Evolutionary conservation across 1,284 basidiomycete species (phyloP), one percentile per base, ranked within the genome.

Genomic region (Ganoderma leucocontextum): DNA sequence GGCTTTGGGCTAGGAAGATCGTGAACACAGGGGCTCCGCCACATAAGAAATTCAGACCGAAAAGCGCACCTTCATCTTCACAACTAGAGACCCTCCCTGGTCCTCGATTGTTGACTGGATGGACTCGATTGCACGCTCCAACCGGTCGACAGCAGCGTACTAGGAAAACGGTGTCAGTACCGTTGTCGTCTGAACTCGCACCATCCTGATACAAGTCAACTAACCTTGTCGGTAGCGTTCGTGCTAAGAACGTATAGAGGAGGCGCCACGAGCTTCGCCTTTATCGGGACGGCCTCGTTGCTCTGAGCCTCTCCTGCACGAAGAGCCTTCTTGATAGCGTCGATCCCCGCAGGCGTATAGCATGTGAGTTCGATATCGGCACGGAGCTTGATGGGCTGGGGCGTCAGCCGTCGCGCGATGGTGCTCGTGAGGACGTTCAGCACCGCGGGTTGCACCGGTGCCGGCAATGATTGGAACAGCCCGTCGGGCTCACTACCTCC

Each of bases 301-400:
- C 95, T 95, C 71, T 95, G 88, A 61, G 85, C 86, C 81, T 99
- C 98, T 25, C 97, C 97, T 2, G 94, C 94, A 63, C 89, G 87
- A 57, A 99, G 86, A 0, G 98, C 97, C 65, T 91, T 91, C 83
- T 96, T 96, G 82, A 99, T 98, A 2, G 97, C 97, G 77, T 98
- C 96, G 78, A 99, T 99, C n/a, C 98, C 98, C 42, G 94, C 91
- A 68, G 96, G 97, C 6, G 93, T 94, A 82, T 98, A 99, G 82
- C 97, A 99, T 52, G 96, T 98, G 64, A 99, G 85, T 82, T 99
- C 97, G 73, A 99, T 93, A 82, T 99, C 98, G 25, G 98, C 96
- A 78, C 97, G 95, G 65, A 99, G 90, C 84, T 99, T 99, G 87
- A 99, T 97, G 13, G 98, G 97, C 81, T 99, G 98, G 15, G 97